Percentiles rank a stretch among this genome's conserved stretches.
Conservation (phyloP, 1,284 basidiomycete genomes). For the Clitocybe nebularis region DNA sequence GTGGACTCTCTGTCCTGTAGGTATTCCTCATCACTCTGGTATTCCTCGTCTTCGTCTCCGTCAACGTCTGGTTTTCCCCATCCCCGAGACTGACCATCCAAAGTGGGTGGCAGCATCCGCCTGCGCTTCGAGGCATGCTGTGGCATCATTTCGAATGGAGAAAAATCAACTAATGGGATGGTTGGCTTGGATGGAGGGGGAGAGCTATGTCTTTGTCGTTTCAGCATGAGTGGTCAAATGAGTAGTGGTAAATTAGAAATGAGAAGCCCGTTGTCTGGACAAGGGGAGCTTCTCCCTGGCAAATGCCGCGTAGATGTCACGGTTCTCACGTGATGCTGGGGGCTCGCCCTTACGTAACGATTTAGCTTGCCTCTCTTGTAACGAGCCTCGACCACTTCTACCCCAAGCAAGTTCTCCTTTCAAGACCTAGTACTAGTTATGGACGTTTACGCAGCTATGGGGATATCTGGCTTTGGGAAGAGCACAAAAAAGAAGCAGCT, state of each 20-base stretch:
- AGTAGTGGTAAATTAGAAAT: no score
- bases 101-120: constrained; percentile 41
- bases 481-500: constrained; percentile 58
- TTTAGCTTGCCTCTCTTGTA: no score
- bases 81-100: constrained; percentile 41
- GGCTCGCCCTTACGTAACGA: no score
- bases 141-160: constrained; percentile 24
- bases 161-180: constrained; percentile 26
- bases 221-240: no score
- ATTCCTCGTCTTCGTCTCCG: constrained; percentile 30
- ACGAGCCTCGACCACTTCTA: no score
- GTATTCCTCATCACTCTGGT: constrained; percentile 22
- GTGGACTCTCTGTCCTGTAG: no score
- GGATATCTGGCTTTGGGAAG: constrained; percentile 77
- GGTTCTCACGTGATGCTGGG: no score
- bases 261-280: no score
- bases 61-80: constrained; percentile 28
- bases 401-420: no score
- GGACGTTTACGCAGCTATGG: constrained; percentile 76
- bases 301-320: no score
- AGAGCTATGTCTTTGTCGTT: constrained; percentile 56
- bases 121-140: constrained; percentile 41
- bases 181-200: constrained; percentile 42
- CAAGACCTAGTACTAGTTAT: no score
- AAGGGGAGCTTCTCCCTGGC: no score